Base-by-base conservation (phyloP, 2,329 filamentous ascomycete genomes). In the Curvularia eragrostidis region DNA sequence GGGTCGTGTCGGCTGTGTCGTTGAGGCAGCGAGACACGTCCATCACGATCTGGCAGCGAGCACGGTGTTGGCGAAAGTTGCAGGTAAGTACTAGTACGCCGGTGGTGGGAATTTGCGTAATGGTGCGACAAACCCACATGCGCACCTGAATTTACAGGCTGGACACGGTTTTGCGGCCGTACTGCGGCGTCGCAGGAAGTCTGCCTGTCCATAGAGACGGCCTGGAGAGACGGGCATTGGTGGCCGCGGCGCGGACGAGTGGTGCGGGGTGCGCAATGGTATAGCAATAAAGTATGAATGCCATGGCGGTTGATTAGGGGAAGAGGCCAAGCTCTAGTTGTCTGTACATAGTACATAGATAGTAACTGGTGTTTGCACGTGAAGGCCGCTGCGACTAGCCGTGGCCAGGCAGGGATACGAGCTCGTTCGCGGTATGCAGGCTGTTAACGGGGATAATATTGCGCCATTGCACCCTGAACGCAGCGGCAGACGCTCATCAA, bases 71-170 rank as follows among this genome's bases (percentile, higher is more conserved):
- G 18, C 2, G 32, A 28, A 21, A 26, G 48, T 26, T 57, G 51
- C 51, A 50, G 49, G 49, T 34, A 52, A 30, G 8, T 28, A 28
- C 8, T 4, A 30, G 19, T n/a, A n/a, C 39, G 9, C n/a, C 24
- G 24, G 23, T 12, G 8, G 15, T 41, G 44, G 47, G 43, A 18
- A 32, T 39, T 54, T 48, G 32, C 36, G 6, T 12, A 9, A 51
- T 56, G 52, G 56, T 59, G 56, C 52, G 49, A 59, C 56, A 43
- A 51, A 41, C 55, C 52, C 47, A 56, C 46, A 58, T 46, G 44
- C 19, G 28, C 48, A 44, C 48, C 15, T 32, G 38, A 9, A 28
- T 32, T 26, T 15, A 36, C n/a, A 34, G 41, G 30, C n/a, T 12
- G 30, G 39, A 41, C 39, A 15, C 32, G 32, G 24, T 12, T 18